These are phyloP conservation scores for Ganoderma sinense DNA, from an alignment of 1,284 basidiomycete genomes.

Conservation along the genomic window DNA sequence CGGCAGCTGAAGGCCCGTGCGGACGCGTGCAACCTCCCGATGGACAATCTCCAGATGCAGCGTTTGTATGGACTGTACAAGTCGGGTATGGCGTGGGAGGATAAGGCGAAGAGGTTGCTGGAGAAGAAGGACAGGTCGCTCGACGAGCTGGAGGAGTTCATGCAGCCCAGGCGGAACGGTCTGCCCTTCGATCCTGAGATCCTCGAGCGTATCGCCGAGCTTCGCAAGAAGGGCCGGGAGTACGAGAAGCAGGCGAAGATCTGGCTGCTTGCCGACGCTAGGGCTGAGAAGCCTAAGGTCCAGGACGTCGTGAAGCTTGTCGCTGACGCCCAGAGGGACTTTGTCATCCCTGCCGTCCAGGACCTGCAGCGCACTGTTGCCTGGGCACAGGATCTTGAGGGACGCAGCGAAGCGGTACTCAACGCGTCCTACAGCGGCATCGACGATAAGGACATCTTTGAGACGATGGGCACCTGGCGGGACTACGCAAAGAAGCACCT, in stretches of 20 bases:
- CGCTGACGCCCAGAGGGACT: constrained; percentile 77
- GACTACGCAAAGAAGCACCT: constrained; percentile 75
- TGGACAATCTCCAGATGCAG: constrained; percentile 67
- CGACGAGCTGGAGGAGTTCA: constrained; percentile 74
- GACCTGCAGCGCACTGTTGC: constrained; percentile 73
- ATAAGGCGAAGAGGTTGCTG: constrained; percentile 66
- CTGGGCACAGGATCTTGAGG: constrained; percentile 77
- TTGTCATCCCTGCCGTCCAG: constrained; percentile 67
- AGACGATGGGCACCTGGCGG: constrained; percentile 74
- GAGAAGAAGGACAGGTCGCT: constrained; percentile 74
- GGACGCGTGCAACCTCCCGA: constrained; percentile 66
- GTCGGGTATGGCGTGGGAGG: constrained; percentile 76
- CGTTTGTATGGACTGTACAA: constrained; percentile 63
- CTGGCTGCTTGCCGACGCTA: constrained; percentile 66
- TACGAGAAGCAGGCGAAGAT: constrained; percentile 77
- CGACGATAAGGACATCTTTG: constrained; percentile 69
- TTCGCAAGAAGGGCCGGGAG: constrained; percentile 72
- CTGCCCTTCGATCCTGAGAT: constrained; percentile 71
- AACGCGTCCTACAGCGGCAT: constrained; percentile 62
- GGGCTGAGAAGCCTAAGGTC: constrained; percentile 63
- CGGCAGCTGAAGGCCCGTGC: constrained; percentile 72
- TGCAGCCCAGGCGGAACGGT: constrained; percentile 56
- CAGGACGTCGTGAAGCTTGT: constrained; percentile 73
- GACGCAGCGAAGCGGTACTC: constrained; percentile 75
- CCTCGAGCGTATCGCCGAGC: constrained; percentile 64